phyloP scores from a whole-genome alignment of 176 grass and related monocot species.

The Avena insularis region DNA sequence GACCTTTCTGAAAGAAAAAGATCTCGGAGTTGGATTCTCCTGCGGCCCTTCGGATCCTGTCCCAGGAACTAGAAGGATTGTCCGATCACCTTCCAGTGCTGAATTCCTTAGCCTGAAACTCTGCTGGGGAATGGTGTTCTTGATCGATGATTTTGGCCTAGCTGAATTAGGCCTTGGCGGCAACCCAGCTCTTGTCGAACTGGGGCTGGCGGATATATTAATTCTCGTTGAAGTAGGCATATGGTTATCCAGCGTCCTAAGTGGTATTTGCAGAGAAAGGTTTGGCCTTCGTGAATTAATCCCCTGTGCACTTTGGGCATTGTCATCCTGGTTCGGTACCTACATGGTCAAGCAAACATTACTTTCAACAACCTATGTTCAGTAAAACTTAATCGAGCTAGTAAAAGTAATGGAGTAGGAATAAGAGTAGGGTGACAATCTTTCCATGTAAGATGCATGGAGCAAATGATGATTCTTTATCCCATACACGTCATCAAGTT shows the following conservation, averaged over 20 bases:
- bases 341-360: slow-evolving; percentile 26
- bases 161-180: slow-evolving; percentile 78
- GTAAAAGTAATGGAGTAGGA: neutral
- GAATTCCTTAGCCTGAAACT: slow-evolving; percentile 71
- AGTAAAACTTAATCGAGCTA: neutral
- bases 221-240: slow-evolving; percentile 57
- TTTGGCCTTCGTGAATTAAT: slow-evolving; percentile 50
- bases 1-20: slow-evolving; percentile 83
- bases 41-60: slow-evolving; percentile 59
- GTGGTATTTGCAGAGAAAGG: slow-evolving; percentile 87
- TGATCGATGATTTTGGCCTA: slow-evolving; percentile 78
- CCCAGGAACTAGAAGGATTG: slow-evolving; percentile 71
- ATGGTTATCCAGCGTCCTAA: slow-evolving; percentile 70
- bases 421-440: neutral
- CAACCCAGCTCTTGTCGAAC: slow-evolving; percentile 66
- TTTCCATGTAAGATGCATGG: slow-evolving; percentile 7
- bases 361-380: slow-evolving; percentile 4
- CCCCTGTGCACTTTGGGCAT: slow-evolving; percentile 35
- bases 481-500: neutral
- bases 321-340: slow-evolving; percentile 28
- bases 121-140: slow-evolving; percentile 64
- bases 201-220: slow-evolving; percentile 63
- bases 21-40: slow-evolving; percentile 61
- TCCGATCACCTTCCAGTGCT: slow-evolving; percentile 65
- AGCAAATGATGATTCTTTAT: neutral